Conservation (phyloP, 331 rosid genomes). For the Malus hybrid region DNA sequence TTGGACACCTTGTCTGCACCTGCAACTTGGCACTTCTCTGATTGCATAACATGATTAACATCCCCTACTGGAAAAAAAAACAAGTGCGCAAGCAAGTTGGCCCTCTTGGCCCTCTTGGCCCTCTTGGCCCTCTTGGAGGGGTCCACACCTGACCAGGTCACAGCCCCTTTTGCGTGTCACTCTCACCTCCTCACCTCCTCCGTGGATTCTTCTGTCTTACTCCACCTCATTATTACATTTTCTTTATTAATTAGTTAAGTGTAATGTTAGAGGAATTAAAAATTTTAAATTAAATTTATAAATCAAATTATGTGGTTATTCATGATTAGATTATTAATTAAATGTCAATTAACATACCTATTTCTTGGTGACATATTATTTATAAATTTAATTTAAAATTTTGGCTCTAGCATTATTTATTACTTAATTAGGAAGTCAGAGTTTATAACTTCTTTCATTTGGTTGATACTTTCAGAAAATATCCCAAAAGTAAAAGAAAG, state of each 20-base stretch:
- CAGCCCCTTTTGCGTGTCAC: neutral
- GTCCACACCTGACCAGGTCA: neutral
- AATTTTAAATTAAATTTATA: no score
- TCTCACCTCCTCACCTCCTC: neutral
- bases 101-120: slow-evolving; percentile 1
- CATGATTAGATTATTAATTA: no score
- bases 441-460: no score
- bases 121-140: neutral
- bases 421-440: no score
- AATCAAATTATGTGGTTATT: no score
- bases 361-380: no score
- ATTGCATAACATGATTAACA: neutral
- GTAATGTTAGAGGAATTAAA: no score
- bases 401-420: no score
- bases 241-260: neutral
- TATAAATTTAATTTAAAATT: no score
- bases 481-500: no score
- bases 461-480: no score
- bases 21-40: slow-evolving; percentile 1
- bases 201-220: neutral
- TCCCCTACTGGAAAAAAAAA: no score
- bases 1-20: neutral
- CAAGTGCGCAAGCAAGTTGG: slow-evolving; percentile 8
- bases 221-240: neutral
- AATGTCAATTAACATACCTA: accelerated